Evolutionary conservation across 345 rosid species (phyloP).

Genomic region (Aethionema arabicum): DNA sequence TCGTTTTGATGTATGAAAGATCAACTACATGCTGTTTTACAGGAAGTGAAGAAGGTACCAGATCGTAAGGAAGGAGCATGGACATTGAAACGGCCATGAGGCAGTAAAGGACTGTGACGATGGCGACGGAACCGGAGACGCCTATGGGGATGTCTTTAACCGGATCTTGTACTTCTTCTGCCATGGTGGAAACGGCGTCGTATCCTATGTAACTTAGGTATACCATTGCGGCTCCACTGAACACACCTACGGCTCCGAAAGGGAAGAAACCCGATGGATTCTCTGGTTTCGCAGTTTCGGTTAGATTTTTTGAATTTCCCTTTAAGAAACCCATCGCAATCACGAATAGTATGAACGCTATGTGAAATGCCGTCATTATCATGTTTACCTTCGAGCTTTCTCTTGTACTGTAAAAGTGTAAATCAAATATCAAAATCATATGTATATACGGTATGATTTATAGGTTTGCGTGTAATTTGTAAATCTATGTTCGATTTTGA

Average conservation of each 20-base stretch:
- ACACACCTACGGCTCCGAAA: conserved; percentile 65
- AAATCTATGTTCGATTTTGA: too few relatives aligned
- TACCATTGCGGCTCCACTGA: conserved; percentile 81
- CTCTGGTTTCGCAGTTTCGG: conserved; percentile 46
- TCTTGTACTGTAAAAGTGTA: conserved; percentile 44
- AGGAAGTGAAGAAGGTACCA: conserved; percentile 7
- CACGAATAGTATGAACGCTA: conserved; percentile 70
- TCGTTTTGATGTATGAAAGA: not conserved
- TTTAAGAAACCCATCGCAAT: conserved; percentile 71
- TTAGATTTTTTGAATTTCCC: conserved; percentile 65
- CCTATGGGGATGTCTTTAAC: conserved; percentile 87
- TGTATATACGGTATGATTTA: not conserved
- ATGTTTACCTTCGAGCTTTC: conserved; percentile 84
- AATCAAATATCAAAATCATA: not conserved
- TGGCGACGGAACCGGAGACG: conserved; percentile 73
- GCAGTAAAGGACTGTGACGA: conserved; percentile 81
- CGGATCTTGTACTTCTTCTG: conserved; percentile 84
- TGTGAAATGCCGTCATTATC: conserved; percentile 69
- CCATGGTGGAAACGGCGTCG: conserved; percentile 95
- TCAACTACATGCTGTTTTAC: conserved; percentile 19
- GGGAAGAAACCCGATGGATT: conserved; percentile 76
- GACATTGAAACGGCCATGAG: conserved; percentile 96
- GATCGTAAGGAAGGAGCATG: conserved; percentile 83
- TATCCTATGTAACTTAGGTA: conserved; percentile 89
- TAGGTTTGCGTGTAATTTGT: not conserved